Evolutionary conservation across 306 rosid genomes (phyloP), one percentile per base, ranked within the genome.

Genomic region (Castanea sativa): DNA sequence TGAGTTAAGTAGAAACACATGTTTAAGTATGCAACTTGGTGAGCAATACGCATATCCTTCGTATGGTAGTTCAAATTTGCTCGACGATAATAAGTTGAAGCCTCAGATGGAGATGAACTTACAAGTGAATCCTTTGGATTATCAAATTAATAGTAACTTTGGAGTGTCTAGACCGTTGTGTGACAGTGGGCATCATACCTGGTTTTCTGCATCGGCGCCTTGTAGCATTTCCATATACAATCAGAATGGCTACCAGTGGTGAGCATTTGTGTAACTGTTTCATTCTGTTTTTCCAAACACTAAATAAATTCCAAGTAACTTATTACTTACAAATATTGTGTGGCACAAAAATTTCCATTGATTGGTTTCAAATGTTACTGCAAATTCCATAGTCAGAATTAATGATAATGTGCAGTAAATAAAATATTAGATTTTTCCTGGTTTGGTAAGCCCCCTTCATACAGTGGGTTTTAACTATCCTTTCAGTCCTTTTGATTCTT

Each of bases 211-310:
- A 51, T 43, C 90, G 8, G 85, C 84, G 41, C 80, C 93, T 71
- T 83, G 87, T 60, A 84, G 90, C 71, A 81, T 87, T 82, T 87
- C 97, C 78, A 82, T 86, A 84, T 90, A 83, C 74, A 83, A 88
- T 49, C 86, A 87, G 69, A 88, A 81, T 32, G 70, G 84, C 76
- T 89, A 78, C 79, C 90, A 84, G 79, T 80, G 86, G 93, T 92
- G 71, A 81, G 87, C 41, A 76, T 6, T 69, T 16, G 10, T 71
- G 61, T 69, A n/a, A 30, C 41, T 32, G 15, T 29, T 18, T 29
- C 21, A 16, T 29, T 29, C n/a, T 63, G 45, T 60, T 29, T 15
- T 29, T 25, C 41, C n/a, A 3, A 63, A 12, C 18, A 13, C n/a
- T 30, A 64, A 64, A 64, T 10, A 64, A 64, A 64, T 64, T 64